These are phyloP conservation scores for Lineolata rhizophorae DNA, from an alignment of 495 filamentous ascomycete species.

Conservation along the genomic window DNA sequence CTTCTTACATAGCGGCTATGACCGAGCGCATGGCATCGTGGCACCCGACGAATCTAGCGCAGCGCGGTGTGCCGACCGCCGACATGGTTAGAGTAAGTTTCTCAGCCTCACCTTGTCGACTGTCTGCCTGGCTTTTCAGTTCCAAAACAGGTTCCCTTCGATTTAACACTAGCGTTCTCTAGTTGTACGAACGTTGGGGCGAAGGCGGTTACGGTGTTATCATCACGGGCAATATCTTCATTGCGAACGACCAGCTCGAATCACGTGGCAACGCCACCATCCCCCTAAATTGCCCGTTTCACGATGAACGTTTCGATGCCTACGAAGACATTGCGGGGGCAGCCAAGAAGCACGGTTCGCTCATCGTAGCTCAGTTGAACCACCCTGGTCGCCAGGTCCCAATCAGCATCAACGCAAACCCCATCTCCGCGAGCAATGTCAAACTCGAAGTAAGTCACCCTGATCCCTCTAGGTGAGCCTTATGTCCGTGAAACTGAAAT, in stretches of 20 bases:
- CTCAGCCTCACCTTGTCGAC: too few relatives aligned
- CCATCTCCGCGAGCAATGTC: constrained; percentile 11
- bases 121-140: too few relatives aligned
- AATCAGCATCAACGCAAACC: constrained; percentile 10
- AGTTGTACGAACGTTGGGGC: constrained; percentile 10
- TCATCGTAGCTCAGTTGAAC: constrained; percentile 11
- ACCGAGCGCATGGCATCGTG: too few relatives aligned
- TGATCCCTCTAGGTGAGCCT: too few relatives aligned
- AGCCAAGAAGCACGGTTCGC: constrained; percentile 6
- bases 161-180: too few relatives aligned
- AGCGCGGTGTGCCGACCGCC: too few relatives aligned
- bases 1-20: too few relatives aligned
- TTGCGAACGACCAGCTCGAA: constrained; percentile 9
- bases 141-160: too few relatives aligned
- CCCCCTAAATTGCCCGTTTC: constrained; percentile 7
- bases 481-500: too few relatives aligned
- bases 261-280: constrained; percentile 10
- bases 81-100: too few relatives aligned
- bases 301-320: constrained; percentile 8
- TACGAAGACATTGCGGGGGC: constrained; percentile 4
- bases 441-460: constrained; percentile 11
- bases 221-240: constrained; percentile 10
- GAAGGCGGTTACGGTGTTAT: constrained; percentile 11
- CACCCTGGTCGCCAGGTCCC: constrained; percentile 12
- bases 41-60: too few relatives aligned